phyloP scores from a whole-genome alignment of 257 asterid species.

The Cordia subcordata region DNA sequence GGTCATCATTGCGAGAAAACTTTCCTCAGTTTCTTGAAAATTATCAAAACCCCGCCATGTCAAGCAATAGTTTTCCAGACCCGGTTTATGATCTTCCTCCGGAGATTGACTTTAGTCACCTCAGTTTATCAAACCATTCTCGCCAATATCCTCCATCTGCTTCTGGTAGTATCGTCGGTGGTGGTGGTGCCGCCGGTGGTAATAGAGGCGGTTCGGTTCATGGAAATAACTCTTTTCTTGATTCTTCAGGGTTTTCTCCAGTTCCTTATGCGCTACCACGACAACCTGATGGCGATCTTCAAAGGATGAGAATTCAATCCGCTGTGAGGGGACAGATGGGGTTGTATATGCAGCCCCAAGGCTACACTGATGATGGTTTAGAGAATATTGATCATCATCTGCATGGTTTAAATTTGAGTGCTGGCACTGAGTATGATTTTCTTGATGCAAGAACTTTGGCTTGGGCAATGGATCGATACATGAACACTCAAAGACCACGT shows the following conservation, averaged over 20 bases:
- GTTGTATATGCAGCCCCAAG: constrained; percentile 4
- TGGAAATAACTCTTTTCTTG: background rate
- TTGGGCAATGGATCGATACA: background rate
- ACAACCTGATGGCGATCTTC: constrained; percentile 9
- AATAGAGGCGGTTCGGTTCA: background rate
- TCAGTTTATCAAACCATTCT: constrained; percentile 10
- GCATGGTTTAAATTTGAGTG: constrained; percentile 3
- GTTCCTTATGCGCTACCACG: constrained; percentile 2
- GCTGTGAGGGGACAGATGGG: constrained; percentile 32
- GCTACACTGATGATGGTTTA: background rate
- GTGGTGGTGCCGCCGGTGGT: background rate
- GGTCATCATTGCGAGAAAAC: no score
- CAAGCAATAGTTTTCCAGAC: background rate
- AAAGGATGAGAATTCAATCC: constrained; percentile 33
- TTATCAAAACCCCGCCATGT: background rate
- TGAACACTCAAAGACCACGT: background rate
- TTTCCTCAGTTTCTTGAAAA: no score
- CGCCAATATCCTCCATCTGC: background rate
- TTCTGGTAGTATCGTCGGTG: background rate
- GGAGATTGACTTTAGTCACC: constrained; percentile 16
- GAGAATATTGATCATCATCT: background rate
- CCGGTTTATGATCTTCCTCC: constrained; percentile 4
- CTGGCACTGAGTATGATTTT: background rate
- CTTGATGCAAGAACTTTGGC: background rate
- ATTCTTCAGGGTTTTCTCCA: background rate